phyloP scores from a whole-genome alignment of 805 yeast genomes.

The Starmerella davenportii region DNA sequence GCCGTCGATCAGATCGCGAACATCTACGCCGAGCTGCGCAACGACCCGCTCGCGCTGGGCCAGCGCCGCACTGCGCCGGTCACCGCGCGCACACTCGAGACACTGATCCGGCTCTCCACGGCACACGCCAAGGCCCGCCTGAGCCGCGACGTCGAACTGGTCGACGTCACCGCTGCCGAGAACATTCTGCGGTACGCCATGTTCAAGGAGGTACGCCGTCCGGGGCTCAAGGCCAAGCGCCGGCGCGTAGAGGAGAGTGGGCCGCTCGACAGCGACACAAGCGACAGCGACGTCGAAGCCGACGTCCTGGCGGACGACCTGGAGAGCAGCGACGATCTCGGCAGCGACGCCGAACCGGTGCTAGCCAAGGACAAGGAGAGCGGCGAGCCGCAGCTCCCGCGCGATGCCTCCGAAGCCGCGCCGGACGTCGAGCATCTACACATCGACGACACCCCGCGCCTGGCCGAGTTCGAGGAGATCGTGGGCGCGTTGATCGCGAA shows the following conservation, averaged over 20 bases:
- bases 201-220: slow-evolving; percentile 49
- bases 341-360: slow-evolving; percentile 7
- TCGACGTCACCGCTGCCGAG: slow-evolving; percentile 77
- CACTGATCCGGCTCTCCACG: slow-evolving; percentile 80
- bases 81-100: slow-evolving; percentile 95
- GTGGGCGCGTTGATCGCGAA: slow-evolving; percentile 33
- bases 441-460: slow-evolving; percentile 20
- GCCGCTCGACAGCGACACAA: slow-evolving; percentile 21
- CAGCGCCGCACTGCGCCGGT: slow-evolving; percentile 67
- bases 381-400: background rate
- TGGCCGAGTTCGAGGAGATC: slow-evolving; percentile 29
- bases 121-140: slow-evolving; percentile 95
- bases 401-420: slow-evolving; percentile 16
- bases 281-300: slow-evolving; percentile 20
- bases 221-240: slow-evolving; percentile 23
- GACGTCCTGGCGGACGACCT: slow-evolving; percentile 25
- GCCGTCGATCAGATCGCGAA: slow-evolving; percentile 71
- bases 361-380: background rate
- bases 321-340: slow-evolving; percentile 3
- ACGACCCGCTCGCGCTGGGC: slow-evolving; percentile 34
- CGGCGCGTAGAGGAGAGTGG: slow-evolving; percentile 10
- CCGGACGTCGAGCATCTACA: background rate
- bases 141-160: slow-evolving; percentile 50
- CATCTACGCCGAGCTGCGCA: slow-evolving; percentile 65
- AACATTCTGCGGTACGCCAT: slow-evolving; percentile 68